Evolutionary conservation across 2,329 filamentous ascomycete species (phyloP).

Genomic region (Uncinocarpus reesii): DNA sequence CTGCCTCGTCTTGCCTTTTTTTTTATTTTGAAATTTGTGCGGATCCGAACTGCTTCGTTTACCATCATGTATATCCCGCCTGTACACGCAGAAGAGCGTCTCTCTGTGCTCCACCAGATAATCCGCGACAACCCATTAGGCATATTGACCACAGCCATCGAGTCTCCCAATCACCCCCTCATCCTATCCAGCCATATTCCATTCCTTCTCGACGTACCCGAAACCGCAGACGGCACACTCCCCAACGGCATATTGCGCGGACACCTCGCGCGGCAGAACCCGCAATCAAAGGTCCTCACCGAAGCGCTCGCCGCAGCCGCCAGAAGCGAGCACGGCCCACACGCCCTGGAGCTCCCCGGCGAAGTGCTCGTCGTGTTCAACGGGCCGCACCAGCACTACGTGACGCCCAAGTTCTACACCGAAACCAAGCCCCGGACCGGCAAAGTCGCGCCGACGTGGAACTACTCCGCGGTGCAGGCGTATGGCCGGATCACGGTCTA

Average conservation of each 20-base stretch:
- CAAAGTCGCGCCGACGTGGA: conserved; percentile 62
- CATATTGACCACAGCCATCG: conserved; percentile 52
- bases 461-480: conserved; percentile 55
- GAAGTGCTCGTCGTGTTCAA: conserved; percentile 57
- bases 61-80: conserved; percentile 48
- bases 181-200: conserved; percentile 54
- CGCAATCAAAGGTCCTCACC: conserved; percentile 53
- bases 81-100: conserved; percentile 44
- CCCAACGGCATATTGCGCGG: conserved; percentile 43
- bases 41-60: not conserved
- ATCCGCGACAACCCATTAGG: conserved; percentile 53
- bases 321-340: conserved; percentile 16
- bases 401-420: conserved; percentile 58
- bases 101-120: conserved; percentile 44
- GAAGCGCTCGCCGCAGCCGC: conserved; percentile 30
- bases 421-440: conserved; percentile 54
- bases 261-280: conserved; percentile 54
- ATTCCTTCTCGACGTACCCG: conserved; percentile 44
- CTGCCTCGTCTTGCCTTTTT: too few relatives aligned
- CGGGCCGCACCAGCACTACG: conserved; percentile 49
- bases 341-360: conserved; percentile 30
- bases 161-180: conserved; percentile 39
- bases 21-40: not conserved
- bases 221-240: conserved; percentile 31
- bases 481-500: conserved; percentile 50